These are phyloP conservation scores for Cornus kousa DNA, from an alignment of 148 eudicot genomes.

Conservation along the genomic window DNA sequence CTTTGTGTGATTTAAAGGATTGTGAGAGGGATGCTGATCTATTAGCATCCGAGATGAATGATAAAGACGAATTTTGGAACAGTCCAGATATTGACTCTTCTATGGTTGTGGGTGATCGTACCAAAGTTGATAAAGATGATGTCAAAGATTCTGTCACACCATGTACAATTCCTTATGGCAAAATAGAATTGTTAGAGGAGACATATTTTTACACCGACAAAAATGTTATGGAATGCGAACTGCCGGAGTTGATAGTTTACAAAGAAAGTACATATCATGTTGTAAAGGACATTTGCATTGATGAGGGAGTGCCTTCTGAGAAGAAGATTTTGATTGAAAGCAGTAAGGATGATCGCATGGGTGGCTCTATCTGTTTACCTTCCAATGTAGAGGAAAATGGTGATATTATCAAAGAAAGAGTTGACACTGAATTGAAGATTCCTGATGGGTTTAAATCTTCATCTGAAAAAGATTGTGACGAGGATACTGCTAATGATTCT, in stretches of 20 bases:
- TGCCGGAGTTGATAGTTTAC: conserved; percentile 61
- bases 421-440: conserved; percentile 14
- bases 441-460: conserved; percentile 23
- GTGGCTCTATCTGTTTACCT: conserved; percentile 15
- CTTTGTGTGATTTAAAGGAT: conserved; percentile 30
- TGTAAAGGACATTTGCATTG: conserved; percentile 81
- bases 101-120: conserved; percentile 17
- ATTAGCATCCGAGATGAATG: conserved; percentile 37
- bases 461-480: conserved; percentile 22
- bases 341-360: conserved; percentile 17
- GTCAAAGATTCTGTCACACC: conserved; percentile 12
- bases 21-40: conserved; percentile 36
- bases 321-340: conserved; percentile 43
- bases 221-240: conserved; percentile 50
- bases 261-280: conserved; percentile 50
- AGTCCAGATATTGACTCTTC: not conserved
- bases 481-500: conserved; percentile 20
- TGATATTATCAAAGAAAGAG: conserved; percentile 21
- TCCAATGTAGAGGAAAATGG: conserved; percentile 22
- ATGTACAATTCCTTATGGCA: conserved; percentile 5
- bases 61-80: not conserved
- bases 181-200: conserved; percentile 30
- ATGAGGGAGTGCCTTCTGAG: conserved; percentile 55
- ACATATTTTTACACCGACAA: conserved; percentile 60
- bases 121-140: conserved; percentile 22